Percentiles rank a stretch among this genome's conserved stretches.
Evolutionary conservation across 192 early-diverging fungal species (phyloP).

Genomic region (Coemansia umbellata): DNA sequence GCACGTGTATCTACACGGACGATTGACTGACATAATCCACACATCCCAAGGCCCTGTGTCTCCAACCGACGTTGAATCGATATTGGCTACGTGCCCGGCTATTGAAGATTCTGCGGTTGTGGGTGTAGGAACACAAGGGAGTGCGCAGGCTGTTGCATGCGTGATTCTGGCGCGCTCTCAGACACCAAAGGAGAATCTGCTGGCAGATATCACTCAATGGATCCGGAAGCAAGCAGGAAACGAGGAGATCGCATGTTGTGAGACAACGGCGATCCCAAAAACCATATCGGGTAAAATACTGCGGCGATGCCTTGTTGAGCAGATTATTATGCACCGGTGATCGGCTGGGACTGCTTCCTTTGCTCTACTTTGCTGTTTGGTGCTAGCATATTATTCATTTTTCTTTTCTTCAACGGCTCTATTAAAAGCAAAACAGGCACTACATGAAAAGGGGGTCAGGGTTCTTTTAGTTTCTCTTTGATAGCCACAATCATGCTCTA

Average conservation of each 20-base stretch:
- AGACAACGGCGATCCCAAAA: conserved; percentile 15
- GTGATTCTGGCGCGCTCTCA: conserved; percentile 9
- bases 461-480: no score
- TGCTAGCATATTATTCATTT: no score
- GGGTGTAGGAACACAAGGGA: conserved; percentile 25
- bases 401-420: no score
- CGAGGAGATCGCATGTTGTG: conserved; percentile 9
- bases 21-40: conserved; percentile 83
- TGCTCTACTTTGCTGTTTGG: no score
- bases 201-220: conserved; percentile 13
- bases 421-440: no score
- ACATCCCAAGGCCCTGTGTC: conserved; percentile 67
- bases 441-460: no score
- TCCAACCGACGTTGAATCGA: conserved; percentile 76
- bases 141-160: conserved; percentile 6
- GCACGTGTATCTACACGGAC: conserved; percentile 59
- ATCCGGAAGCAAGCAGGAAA: neutral
- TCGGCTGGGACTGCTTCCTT: no score
- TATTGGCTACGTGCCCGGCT: conserved; percentile 57
- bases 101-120: conserved; percentile 66
- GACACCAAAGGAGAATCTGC: neutral
- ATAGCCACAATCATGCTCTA: no score
- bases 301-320: no score
- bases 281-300: conserved; percentile 28
- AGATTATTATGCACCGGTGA: no score